Conservation (phyloP, 208 protist species). For the Acanthamoeba triangularis region DNA sequence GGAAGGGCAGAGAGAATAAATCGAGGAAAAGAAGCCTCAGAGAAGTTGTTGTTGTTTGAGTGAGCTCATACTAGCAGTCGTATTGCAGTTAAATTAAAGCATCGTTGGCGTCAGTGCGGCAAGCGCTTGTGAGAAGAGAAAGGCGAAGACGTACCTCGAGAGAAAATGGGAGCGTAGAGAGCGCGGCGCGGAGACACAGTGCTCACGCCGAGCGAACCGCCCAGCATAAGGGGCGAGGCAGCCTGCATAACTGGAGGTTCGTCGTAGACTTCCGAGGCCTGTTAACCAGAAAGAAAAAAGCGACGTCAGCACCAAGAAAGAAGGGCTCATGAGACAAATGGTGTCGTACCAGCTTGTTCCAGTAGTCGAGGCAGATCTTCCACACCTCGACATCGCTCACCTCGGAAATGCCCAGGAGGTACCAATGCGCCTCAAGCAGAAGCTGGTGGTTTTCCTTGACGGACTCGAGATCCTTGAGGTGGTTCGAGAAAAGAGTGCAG, state of each 20-base stretch:
- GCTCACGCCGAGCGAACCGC: not conserved
- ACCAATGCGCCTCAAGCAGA: conserved; percentile 92
- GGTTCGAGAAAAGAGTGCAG: conserved; percentile 95
- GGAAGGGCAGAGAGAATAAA: not conserved
- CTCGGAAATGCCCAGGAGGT: conserved; percentile 96
- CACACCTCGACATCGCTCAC: conserved; percentile 99
- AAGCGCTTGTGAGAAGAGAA: not conserved
- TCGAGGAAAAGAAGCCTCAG: not conserved
- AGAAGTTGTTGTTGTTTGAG: not conserved
- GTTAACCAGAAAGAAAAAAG: not conserved
- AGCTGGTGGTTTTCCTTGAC: conserved; percentile 87
- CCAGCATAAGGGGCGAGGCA: conserved; percentile 48
- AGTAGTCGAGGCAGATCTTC: conserved; percentile 99
- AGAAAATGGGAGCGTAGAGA: conserved; percentile 66
- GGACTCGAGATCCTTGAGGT: conserved; percentile 95
- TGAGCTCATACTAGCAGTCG: not conserved
- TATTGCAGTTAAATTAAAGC: not conserved
- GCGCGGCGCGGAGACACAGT: not conserved
- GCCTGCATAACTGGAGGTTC: conserved; percentile 32
- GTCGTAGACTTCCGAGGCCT: conserved; percentile 40
- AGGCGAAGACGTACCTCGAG: conserved; percentile 18
- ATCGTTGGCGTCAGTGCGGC: not conserved
- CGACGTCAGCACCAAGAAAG: not conserved
- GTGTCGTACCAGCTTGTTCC: conserved; percentile 93
- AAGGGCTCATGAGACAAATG: not conserved